A percentile compares a stretch with the other conserved stretches of the same genome.
phyloP scores from a whole-genome alignment of 2,329 filamentous ascomycete genomes.

The Claviceps sp. region DNA sequence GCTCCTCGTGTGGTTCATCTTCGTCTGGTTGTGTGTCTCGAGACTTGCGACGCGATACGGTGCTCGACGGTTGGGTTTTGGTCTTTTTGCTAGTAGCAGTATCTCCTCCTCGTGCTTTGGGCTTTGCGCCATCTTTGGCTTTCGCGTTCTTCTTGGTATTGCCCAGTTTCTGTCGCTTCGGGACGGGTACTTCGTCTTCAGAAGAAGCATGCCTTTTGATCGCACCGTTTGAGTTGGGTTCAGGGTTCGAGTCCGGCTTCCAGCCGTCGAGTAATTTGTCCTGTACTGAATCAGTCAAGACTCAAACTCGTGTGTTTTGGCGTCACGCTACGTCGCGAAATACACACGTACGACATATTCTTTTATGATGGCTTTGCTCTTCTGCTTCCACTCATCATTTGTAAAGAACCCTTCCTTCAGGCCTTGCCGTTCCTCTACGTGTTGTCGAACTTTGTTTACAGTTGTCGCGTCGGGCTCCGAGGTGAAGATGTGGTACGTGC shows the following conservation, averaged over 20 bases:
- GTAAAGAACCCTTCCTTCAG: constrained; percentile 39
- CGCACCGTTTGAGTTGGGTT: constrained; percentile 13
- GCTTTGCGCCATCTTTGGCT: constrained; percentile 8
- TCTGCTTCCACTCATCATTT: constrained; percentile 38
- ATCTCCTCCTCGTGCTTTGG: not conserved
- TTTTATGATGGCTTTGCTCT: constrained; percentile 45
- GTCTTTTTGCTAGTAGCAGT: not conserved
- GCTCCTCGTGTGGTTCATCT: constrained; percentile 5
- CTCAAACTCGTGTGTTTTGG: not conserved
- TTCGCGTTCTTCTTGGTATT: constrained; percentile 20
- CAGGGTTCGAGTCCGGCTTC: constrained; percentile 17
- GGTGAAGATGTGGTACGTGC: constrained; percentile 32
- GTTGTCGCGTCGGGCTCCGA: constrained; percentile 33
- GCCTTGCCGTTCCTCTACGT: constrained; percentile 32
- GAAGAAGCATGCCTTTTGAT: constrained; percentile 21
- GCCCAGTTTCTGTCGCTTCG: constrained; percentile 2
- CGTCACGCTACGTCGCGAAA: not conserved
- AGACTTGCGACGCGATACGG: constrained; percentile 7
- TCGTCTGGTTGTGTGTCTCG: constrained; percentile 3
- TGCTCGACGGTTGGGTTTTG: constrained; percentile 6
- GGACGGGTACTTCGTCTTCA: constrained; percentile 19
- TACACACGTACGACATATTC: constrained; percentile 33
- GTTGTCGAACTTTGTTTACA: constrained; percentile 43
- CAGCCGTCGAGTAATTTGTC: constrained; percentile 24
- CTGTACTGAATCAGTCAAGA: constrained; percentile 10